Conservation (phyloP, 2,329 filamentous ascomycete species). For the Canariomyces notabilis region DNA sequence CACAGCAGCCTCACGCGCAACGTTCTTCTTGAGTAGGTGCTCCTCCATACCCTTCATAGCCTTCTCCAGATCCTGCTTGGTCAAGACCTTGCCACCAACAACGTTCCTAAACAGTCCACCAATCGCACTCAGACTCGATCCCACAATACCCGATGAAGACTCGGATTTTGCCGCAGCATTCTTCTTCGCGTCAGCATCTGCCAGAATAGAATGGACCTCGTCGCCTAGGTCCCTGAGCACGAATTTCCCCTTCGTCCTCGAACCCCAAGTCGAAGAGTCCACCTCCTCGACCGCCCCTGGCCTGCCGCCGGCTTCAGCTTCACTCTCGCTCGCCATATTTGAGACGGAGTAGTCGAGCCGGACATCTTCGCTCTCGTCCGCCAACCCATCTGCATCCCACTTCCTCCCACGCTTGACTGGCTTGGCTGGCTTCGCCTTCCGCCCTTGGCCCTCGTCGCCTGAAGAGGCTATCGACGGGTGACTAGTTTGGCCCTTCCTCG, state of each 20-base stretch:
- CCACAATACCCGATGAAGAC: slow-evolving; percentile 61
- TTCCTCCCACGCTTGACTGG: slow-evolving; percentile 77
- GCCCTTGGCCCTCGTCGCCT: slow-evolving; percentile 68
- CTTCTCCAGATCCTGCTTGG: slow-evolving; percentile 82
- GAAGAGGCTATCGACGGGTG: slow-evolving; percentile 66
- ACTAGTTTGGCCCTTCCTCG: slow-evolving; percentile 64
- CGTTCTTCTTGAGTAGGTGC: slow-evolving; percentile 90
- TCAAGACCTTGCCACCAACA: slow-evolving; percentile 88
- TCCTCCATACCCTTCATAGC: slow-evolving; percentile 95
- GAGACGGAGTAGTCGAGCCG: slow-evolving; percentile 85
- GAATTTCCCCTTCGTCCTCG: slow-evolving; percentile 85
- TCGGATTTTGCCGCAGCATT: slow-evolving; percentile 40
- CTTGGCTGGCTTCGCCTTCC: slow-evolving; percentile 55
- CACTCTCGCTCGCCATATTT: slow-evolving; percentile 49
- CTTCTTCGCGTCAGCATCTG: slow-evolving; percentile 67
- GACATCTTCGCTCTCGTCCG: slow-evolving; percentile 74
- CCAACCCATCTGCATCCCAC: slow-evolving; percentile 86
- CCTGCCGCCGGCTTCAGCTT: slow-evolving; percentile 44
- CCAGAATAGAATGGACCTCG: slow-evolving; percentile 85
- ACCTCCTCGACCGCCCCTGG: slow-evolving; percentile 66
- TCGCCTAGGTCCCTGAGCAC: slow-evolving; percentile 89
- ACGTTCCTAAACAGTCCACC: slow-evolving; percentile 90
- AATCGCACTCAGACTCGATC: slow-evolving; percentile 74
- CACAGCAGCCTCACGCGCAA: slow-evolving; percentile 87
- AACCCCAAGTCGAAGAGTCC: slow-evolving; percentile 77